These are phyloP conservation scores for Metschnikowia gelsemii DNA, from an alignment of 805 yeast genomes.

Conservation along the genomic window DNA sequence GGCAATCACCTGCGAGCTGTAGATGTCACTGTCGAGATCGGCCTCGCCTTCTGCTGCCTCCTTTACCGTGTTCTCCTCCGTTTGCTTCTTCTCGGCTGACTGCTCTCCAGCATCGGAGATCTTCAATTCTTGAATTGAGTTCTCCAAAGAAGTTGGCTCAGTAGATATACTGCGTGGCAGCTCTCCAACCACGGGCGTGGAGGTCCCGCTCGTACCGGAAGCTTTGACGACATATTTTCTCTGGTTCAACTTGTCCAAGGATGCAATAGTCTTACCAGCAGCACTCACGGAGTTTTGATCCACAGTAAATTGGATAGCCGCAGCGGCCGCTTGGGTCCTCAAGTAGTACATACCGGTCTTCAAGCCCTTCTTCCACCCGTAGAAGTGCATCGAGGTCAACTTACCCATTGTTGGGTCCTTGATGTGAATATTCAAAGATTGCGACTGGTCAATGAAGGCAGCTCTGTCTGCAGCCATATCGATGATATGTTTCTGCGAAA, in stretches of 20 bases:
- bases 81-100: constrained; percentile 7
- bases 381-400: constrained; percentile 96
- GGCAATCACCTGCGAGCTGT: constrained; percentile 89
- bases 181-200: constrained; percentile 21
- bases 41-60: constrained; percentile 16
- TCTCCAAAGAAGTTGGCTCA: constrained; percentile 44
- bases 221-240: constrained; percentile 35
- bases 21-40: constrained; percentile 69
- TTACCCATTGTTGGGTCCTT: constrained; percentile 94
- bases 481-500: constrained; percentile 56
- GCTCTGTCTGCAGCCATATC: constrained; percentile 71
- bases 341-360: constrained; percentile 98
- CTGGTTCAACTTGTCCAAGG: constrained; percentile 39
- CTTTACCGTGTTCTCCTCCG: constrained; percentile 6
- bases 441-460: constrained; percentile 87
- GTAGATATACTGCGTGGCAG: constrained; percentile 31
- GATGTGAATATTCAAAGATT: constrained; percentile 85
- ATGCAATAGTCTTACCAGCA: constrained; percentile 41
- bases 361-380: constrained; percentile 97
- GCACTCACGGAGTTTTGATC: constrained; percentile 42
- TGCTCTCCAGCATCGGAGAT: constrained; percentile 26
- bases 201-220: constrained; percentile 23
- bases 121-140: constrained; percentile 46
- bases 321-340: constrained; percentile 95
- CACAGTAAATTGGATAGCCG: constrained; percentile 84